Evolutionary conservation across 805 yeast genomes (phyloP), one percentile per base, ranked within the genome.

Genomic region (Yamadazyma takamatsuzukensis): DNA sequence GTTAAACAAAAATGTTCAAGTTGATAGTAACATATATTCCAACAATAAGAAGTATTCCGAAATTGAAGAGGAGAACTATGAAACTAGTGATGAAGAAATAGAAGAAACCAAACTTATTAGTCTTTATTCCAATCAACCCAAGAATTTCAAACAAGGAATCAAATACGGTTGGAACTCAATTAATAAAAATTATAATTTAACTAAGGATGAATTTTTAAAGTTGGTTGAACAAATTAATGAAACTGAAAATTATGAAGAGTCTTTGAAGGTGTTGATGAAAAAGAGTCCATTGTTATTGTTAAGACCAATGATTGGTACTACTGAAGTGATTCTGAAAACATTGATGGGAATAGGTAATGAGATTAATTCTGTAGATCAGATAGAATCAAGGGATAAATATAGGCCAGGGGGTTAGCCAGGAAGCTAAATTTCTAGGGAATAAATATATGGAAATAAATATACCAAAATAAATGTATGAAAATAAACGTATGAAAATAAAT

Each of bases 221-320:
- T 77, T 90, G 4, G 73, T 79, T 12, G 62, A 70, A 4, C 82
- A 78, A 25, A 73, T 86, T 6, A 67, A 77, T 17, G 80, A 74
- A n/a, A 68, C 81, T 18, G 80, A 77, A 0, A 76, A 71, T 39
- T 77, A 86, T 0, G 80, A 75, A 45, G 80, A 71, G 4, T 85
- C 89, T 0, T 74, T 85, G 0, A 57, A 67, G 13, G 79, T 86
- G 1, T 66, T 87, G 10, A 80, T 84, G 10, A 75, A 74, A 42
- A 86, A 83, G 0, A 77, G 95, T 1, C 97, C 97, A 0, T 76
- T 86, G 11, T 80, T 86, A 13, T 56, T 89, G 11, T 69, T 89
- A 2, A 57, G 96, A 26, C 96, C 97, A 2, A 71, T 87, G 40
- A 87, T 89, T 46, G 97, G 97, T 2, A 87, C 95, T 0, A 83